Evolutionary conservation across 2,329 filamentous ascomycete genomes (phyloP).

Genomic region (Juglanconis juglandina): DNA sequence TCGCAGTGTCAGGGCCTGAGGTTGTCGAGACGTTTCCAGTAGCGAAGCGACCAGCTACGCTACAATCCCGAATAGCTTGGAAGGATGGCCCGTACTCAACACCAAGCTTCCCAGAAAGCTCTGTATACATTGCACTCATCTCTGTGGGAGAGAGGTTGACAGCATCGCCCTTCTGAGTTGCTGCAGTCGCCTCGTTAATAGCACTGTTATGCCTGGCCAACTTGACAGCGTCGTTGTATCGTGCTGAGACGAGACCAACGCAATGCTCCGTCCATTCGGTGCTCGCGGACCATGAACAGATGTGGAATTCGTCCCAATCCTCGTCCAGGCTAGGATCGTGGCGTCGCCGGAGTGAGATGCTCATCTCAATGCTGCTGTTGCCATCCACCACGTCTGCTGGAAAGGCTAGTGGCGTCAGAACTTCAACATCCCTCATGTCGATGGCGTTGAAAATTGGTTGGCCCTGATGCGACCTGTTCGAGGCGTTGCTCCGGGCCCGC

Average conservation of each 20-base stretch:
- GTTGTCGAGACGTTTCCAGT: slow-evolving; percentile 28
- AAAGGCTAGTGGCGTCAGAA: slow-evolving; percentile 45
- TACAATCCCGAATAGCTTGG: slow-evolving; percentile 46
- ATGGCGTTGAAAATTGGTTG: slow-evolving; percentile 30
- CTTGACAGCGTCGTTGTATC: slow-evolving; percentile 40
- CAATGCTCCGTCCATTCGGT: slow-evolving; percentile 59
- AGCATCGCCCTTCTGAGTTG: background rate
- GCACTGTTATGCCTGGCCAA: slow-evolving; percentile 29
- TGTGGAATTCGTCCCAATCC: slow-evolving; percentile 53
- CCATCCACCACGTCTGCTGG: slow-evolving; percentile 40
- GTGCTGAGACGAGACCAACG: slow-evolving; percentile 46
- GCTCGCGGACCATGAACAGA: slow-evolving; percentile 49
- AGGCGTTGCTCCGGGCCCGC: slow-evolving; percentile 23
- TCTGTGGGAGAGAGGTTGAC: background rate
- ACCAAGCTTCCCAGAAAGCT: slow-evolving; percentile 39
- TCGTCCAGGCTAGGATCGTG: slow-evolving; percentile 41
- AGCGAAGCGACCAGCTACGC: slow-evolving; percentile 32
- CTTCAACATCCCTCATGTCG: slow-evolving; percentile 44
- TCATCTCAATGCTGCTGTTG: slow-evolving; percentile 36
- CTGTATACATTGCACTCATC: slow-evolving; percentile 41
- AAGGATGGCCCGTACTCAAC: slow-evolving; percentile 50
- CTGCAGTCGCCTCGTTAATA: slow-evolving; percentile 21
- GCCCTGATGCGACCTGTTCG: slow-evolving; percentile 15
- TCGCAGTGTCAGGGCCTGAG: slow-evolving; percentile 32
- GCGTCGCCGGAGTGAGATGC: slow-evolving; percentile 41